Percentiles rank a stretch among this genome's conserved stretches.
Evolutionary conservation across 2,329 filamentous ascomycete species (phyloP).

Genomic region (Fonsecaea pugnacius): DNA sequence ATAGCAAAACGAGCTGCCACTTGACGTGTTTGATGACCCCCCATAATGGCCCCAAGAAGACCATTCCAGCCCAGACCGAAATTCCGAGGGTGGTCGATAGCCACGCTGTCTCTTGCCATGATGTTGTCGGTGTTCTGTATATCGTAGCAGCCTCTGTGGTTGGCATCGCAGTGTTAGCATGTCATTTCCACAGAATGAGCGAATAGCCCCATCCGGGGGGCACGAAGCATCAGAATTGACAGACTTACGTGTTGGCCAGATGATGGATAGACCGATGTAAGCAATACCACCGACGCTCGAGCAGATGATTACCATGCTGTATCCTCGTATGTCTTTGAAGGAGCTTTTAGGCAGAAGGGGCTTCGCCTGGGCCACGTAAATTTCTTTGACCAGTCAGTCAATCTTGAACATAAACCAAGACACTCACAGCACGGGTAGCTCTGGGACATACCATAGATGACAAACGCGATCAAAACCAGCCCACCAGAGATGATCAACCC

Average conservation of each 20-base stretch:
- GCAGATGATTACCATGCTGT: background rate
- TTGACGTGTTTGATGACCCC: conserved; percentile 38
- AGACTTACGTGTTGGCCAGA: background rate
- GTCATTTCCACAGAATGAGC: too few species aligned
- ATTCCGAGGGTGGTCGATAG: conserved; percentile 38
- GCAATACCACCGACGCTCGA: conserved; percentile 5
- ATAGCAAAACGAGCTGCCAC: conserved; percentile 31
- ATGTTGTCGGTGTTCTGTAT: conserved; percentile 2
- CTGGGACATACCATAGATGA: conserved; percentile 32
- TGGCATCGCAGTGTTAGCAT: background rate
- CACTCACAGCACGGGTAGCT: too few species aligned
- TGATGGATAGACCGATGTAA: background rate
- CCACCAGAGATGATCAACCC: conserved; percentile 39
- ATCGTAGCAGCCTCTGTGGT: conserved; percentile 3
- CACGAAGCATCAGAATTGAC: too few species aligned
- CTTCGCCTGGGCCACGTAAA: conserved; percentile 15
- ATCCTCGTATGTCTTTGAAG: conserved; percentile 20
- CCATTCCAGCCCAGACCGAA: conserved; percentile 42
- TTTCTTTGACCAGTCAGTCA: background rate
- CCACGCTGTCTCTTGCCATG: conserved; percentile 18
- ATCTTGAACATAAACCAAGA: too few species aligned
- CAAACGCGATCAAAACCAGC: conserved; percentile 34
- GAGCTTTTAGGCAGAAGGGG: conserved; percentile 18
- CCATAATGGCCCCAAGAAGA: conserved; percentile 39
- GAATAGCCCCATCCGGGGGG: too few species aligned